These are phyloP conservation scores for Coemansia sp. DNA, from an alignment of 192 early-diverging fungal species.

Conservation along the genomic window DNA sequence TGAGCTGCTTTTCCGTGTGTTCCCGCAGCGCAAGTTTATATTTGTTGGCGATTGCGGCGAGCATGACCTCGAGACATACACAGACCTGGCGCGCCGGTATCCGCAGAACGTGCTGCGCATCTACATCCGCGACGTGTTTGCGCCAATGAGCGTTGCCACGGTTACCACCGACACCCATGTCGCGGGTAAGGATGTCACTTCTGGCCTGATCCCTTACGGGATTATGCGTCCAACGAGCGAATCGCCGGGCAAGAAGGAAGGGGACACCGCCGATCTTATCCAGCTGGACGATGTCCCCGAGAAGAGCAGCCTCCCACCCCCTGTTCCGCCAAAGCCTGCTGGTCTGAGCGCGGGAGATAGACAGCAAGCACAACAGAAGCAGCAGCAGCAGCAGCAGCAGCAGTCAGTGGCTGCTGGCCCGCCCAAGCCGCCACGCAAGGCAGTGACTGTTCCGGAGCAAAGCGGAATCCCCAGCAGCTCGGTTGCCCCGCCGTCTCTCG, in stretches of 20 bases:
- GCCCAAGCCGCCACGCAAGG: conserved; percentile 17
- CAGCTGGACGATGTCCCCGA: not conserved
- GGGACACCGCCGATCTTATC: conserved; percentile 7
- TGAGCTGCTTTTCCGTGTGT: conserved; percentile 54
- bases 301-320: conserved; percentile 9
- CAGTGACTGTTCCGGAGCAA: not conserved
- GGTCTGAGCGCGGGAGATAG: conserved; percentile 4
- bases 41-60: conserved; percentile 91
- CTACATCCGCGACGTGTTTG: conserved; percentile 73
- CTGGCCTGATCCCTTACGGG: conserved; percentile 27
- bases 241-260: not conserved
- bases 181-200: conserved; percentile 13
- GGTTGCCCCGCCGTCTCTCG: not conserved
- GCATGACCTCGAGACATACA: conserved; percentile 80
- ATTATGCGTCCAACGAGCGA: conserved; percentile 20
- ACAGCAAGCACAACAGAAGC: too few species aligned
- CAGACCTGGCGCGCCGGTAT: conserved; percentile 56
- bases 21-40: conserved; percentile 80
- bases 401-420: not conserved
- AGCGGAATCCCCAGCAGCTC: not conserved
- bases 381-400: too few species aligned
- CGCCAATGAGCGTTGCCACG: conserved; percentile 30
- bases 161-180: conserved; percentile 32
- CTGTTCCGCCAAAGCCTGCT: conserved; percentile 38
- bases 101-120: conserved; percentile 77